Evolutionary conservation across 495 filamentous ascomycete species (phyloP).

Genomic region (Acidiella bohemica): DNA sequence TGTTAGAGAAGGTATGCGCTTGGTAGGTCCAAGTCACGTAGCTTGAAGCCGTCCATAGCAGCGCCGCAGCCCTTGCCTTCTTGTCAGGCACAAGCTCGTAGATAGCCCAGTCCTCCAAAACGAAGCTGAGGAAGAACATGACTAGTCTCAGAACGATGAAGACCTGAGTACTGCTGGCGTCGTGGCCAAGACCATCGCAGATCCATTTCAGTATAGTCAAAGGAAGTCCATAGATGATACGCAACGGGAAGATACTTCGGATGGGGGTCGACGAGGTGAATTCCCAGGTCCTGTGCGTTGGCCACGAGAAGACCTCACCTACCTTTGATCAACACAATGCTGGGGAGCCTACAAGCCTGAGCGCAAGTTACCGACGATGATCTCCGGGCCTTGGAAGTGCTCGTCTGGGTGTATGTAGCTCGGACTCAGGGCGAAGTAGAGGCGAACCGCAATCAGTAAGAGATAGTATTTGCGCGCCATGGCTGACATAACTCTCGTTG

Average conservation of each 20-base stretch:
- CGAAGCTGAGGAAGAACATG: conserved; percentile 91
- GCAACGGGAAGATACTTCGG: conserved; percentile 90
- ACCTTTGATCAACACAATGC: too few species aligned
- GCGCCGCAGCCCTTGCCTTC: conserved; percentile 54
- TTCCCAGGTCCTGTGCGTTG: conserved; percentile 81
- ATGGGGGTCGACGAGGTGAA: conserved; percentile 76
- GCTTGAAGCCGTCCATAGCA: conserved; percentile 76
- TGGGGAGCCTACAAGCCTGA: not conserved
- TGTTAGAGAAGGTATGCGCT: conserved; percentile 97
- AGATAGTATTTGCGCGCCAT: conserved; percentile 94
- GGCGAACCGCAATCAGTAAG: conserved; percentile 66
- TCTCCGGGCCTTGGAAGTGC: conserved; percentile 95
- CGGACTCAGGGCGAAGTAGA: conserved; percentile 86
- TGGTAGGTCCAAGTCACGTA: conserved; percentile 99
- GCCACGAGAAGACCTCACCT: conserved; percentile 86
- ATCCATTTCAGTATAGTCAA: conserved; percentile 86
- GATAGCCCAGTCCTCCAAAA: conserved; percentile 93
- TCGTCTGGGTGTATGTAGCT: conserved; percentile 98
- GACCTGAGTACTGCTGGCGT: conserved; percentile 52
- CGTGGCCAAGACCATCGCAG: conserved; percentile 47
- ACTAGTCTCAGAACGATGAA: conserved; percentile 77
- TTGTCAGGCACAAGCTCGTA: conserved; percentile 72
- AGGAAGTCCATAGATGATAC: conserved; percentile 81
- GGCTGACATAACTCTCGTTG: too few species aligned
- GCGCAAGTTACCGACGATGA: conserved; percentile 62